Evolutionary conservation across 805 yeast genomes (phyloP), one percentile per base, ranked within the genome.

Genomic region (Kodamaea restingae): DNA sequence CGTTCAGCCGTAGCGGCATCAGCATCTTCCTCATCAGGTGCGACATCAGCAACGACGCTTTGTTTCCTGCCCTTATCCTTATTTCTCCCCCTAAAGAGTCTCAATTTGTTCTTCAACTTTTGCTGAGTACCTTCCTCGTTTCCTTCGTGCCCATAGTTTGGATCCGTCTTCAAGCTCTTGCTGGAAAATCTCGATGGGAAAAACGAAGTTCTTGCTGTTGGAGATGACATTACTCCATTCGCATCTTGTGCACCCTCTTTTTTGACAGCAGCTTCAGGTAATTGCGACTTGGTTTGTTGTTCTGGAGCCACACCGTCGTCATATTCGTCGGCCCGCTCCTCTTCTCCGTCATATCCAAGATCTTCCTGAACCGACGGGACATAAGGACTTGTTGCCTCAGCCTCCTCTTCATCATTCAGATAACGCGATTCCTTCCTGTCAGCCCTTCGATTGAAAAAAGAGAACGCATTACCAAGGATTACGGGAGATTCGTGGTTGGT

Each of bases 391-490:
- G 28, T 48, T 35, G 51, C 57, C 21, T 43, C 42, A 15, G 46
- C 51, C 40, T 64, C 65, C 5, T 60, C 61, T 21, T 56, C 56
- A 4, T 61, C 67, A 22, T 47, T 46, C 1, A 36, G 42, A 40
- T 64, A 67, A 26, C 73, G 47, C 4, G 50, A 40, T 39, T 67
- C 71, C 18, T 52, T 46, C 15, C 55, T 56, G 43, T 67, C 73
- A 1, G 42, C 44, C 20, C 41, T 41, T n/a, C 52, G 45, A 25
- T 46, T 51, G 44, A 62, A 61, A 39, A 64, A 61, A 8, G 55
- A 45, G 45, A 64, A 53, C 0, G 71, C 50, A 39, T 65, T 66
- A n/a, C 57, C 54, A 7, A 64, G 45, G 2, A 51, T 41, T 26
- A 52, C 52, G 11, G 61, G 55, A 1, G 55, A 42, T 14, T 52